A percentile compares a stretch with the other conserved stretches of the same genome.
Evolutionary conservation across 2,329 filamentous ascomycete genomes (phyloP).

Genomic region (Pseudocercospora crystallina): DNA sequence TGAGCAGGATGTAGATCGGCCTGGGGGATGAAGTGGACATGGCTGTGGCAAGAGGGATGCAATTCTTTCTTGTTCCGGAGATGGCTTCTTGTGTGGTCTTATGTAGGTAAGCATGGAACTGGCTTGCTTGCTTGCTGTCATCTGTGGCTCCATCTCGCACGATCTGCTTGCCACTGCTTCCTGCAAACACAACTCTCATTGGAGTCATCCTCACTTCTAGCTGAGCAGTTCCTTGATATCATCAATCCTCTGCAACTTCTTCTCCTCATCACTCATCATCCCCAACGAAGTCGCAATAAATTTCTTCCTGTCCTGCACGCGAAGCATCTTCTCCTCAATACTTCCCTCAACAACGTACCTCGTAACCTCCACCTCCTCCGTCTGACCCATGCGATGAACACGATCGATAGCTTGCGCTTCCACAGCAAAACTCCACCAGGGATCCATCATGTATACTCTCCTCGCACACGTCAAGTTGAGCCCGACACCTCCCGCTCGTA

Average conservation of each 20-base stretch:
- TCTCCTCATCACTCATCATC: conserved; percentile 94
- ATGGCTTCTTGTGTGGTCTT: too few species aligned
- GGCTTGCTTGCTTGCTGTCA: too few species aligned
- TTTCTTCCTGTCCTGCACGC: conserved; percentile 92
- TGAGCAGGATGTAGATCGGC: too few species aligned
- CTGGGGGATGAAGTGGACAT: too few species aligned
- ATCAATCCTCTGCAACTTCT: conserved; percentile 83
- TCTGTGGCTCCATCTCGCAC: too few species aligned
- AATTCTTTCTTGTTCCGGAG: too few species aligned
- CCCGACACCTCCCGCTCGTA: conserved; percentile 89
- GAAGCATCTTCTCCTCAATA: conserved; percentile 93
- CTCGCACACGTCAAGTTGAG: conserved; percentile 88
- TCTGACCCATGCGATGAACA: conserved; percentile 95
- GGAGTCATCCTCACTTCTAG: conserved; percentile 27
- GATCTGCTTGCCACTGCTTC: too few species aligned
- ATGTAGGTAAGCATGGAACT: too few species aligned
- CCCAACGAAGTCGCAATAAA: conserved; percentile 92
- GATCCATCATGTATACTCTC: conserved; percentile 98
- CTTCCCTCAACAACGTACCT: conserved; percentile 87
- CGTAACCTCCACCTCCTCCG: conserved; percentile 78
- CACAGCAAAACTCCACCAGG: conserved; percentile 98
- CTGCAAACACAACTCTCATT: neutral
- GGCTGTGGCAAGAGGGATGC: too few species aligned
- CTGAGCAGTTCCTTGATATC: conserved; percentile 90
- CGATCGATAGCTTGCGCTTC: conserved; percentile 97